These are phyloP conservation scores for Aspergillus hiratsukae DNA, from an alignment of 2,329 filamentous ascomycete genomes.

Conservation along the genomic window DNA sequence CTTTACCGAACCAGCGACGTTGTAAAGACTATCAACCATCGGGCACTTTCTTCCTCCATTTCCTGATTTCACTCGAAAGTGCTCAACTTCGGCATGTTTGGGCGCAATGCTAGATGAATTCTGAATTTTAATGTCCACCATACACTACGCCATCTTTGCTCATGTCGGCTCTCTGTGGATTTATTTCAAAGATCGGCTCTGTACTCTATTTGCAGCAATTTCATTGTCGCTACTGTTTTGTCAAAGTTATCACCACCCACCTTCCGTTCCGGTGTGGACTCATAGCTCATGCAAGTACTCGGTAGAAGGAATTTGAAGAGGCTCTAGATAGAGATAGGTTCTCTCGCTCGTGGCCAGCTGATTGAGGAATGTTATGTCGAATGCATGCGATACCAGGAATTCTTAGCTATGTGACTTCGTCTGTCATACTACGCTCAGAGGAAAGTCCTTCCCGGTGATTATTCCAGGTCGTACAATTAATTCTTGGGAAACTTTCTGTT, in stretches of 20 bases:
- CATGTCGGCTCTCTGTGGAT: not conserved
- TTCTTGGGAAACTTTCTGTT: not conserved
- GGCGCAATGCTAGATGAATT: not conserved
- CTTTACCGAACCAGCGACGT: conserved; percentile 30
- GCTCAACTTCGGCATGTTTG: not conserved
- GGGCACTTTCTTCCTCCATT: not conserved
- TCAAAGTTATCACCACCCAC: not conserved
- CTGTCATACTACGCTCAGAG: not conserved
- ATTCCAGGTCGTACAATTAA: not conserved
- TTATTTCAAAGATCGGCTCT: not conserved
- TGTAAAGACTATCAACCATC: conserved; percentile 6
- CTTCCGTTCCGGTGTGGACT: not conserved
- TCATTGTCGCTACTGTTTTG: not conserved
- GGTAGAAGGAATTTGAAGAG: too few species aligned
- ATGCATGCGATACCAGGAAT: not conserved
- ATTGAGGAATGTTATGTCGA: not conserved
- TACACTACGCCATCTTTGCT: not conserved
- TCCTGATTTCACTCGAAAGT: not conserved
- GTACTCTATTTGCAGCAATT: not conserved
- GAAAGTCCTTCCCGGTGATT: not conserved
- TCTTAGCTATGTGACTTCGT: not conserved
- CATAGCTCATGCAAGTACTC: not conserved
- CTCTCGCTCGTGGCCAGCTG: not conserved
- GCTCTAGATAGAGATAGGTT: not conserved
- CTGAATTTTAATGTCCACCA: not conserved